Percentiles rank a stretch among this genome's conserved stretches.
Evolutionary conservation across 192 early-diverging fungal genomes (phyloP).

Genomic region (Coemansia sp.): DNA sequence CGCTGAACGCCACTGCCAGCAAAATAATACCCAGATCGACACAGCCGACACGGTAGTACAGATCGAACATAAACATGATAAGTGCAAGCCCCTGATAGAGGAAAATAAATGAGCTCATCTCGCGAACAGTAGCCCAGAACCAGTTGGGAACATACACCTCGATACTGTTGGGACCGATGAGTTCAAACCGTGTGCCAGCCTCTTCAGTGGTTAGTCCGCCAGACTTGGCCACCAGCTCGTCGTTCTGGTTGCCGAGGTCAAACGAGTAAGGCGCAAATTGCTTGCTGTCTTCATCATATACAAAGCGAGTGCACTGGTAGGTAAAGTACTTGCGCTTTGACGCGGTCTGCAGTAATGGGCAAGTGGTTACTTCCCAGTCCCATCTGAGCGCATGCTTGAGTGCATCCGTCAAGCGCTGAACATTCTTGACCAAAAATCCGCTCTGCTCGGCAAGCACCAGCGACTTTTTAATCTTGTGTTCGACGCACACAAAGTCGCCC

Average conservation of each 20-base stretch:
- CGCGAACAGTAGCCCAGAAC: slow-evolving; percentile 55
- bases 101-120: slow-evolving; percentile 59
- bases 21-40: slow-evolving; percentile 57
- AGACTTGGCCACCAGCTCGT: slow-evolving; percentile 29
- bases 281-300: slow-evolving; percentile 56
- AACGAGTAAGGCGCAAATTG: slow-evolving; percentile 61
- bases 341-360: slow-evolving; percentile 47
- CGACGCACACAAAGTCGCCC: slow-evolving; percentile 51
- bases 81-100: slow-evolving; percentile 58
- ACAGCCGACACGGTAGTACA: slow-evolving; percentile 58
- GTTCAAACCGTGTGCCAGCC: slow-evolving; percentile 55
- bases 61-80: slow-evolving; percentile 57
- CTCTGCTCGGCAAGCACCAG: slow-evolving; percentile 41
- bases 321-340: slow-evolving; percentile 61
- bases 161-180: slow-evolving; percentile 70
- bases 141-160: slow-evolving; percentile 62
- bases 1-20: slow-evolving; percentile 55
- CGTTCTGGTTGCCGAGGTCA: slow-evolving; percentile 56
- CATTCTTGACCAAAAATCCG: slow-evolving; percentile 13
- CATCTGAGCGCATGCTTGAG: slow-evolving; percentile 30
- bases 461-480: slow-evolving; percentile 31
- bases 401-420: slow-evolving; percentile 14
- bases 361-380: slow-evolving; percentile 47
- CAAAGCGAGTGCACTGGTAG: slow-evolving; percentile 72
- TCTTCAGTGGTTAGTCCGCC: slow-evolving; percentile 56